Base-by-base conservation (phyloP, 495 filamentous ascomycete genomes). In the Hypoxylon crocopeplum region DNA sequence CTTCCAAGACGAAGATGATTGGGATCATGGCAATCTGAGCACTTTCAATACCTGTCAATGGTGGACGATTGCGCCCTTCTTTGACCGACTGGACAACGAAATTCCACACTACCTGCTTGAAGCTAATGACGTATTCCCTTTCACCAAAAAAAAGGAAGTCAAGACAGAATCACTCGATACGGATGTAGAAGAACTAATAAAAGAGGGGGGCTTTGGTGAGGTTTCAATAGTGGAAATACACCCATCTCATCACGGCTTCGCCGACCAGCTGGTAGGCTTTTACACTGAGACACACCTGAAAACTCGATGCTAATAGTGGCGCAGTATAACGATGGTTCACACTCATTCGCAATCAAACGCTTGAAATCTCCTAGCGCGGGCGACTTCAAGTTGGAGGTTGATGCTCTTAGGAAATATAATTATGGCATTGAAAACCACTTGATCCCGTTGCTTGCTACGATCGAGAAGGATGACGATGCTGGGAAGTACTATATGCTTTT, bases 161-260 rank as follows among this genome's bases (percentile, higher is more conserved):
- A n/a, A 45, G 7, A n/a, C 39, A n/a, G 22, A 54, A 5, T 24
- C 42, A 5, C 2, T 60, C 1, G 49, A 60, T 10, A 5, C 19
- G 17, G 49, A 60, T 7, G 40, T 53, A 4, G 8, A 22, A 22
- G n/a, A 59, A 5, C 11, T 42, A 0, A 12, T 40, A 5, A 11
- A 30, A n/a, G 15, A 22, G 20, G 57, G 57, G 2, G 57, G 57
- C 0, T 60, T 54, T 13, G 21, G 48, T 1, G 57, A 60, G 16
- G 57, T 60, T n/a, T 48, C 16, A 6, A 42, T 60, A 15, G 57
- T 60, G 1, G 44, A 54, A 15, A 7, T 60, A 17, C 48, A 60
- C 7, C 41, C 34, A 1, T 48, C 48, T 0, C 57, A 60, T 22
- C 37, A 54, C 17, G 0, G 22, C 5, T 60, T 60, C 8, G 6